Base-by-base conservation (phyloP, 192 early-diverging fungal species). In the Phlyctochytrium arcticum region DNA sequence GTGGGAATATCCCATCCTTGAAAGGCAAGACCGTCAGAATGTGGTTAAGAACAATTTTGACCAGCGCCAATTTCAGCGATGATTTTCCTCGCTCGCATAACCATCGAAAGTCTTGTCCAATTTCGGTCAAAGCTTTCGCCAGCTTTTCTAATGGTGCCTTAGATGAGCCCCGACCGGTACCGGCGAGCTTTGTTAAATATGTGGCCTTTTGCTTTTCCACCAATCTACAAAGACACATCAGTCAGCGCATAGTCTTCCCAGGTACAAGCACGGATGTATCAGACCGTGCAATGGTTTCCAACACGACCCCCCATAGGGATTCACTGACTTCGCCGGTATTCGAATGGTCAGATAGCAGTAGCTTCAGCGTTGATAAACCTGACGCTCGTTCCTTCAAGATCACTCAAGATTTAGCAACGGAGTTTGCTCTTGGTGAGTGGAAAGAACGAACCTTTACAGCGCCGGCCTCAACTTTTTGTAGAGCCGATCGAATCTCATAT, bases 181-280 rank as follows among this genome's bases (percentile, higher is more conserved):
- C 12, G 35, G 48, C 1, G 9, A 8, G 8, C 48, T 47, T 21
- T 6, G 60, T n/a, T 55, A 26, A 9, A 55, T 26, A 27, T 21
- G 24, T 27, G 6, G 24, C 66, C 48, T 68, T 68, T 24, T 26
- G 53, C 54, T 66, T 66, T 27, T 66, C 53, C 4, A 66, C 53
- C 17, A 26, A 44, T 8, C 64, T 66, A 24, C 29, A 36, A 5
- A 17, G n/a, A n/a, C 32, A 36, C 3, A 57, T 36, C 7, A n/a
- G 17, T 51, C 2, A 51, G 0, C 19, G 26, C 1, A 27, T n/a
- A 23, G 17, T 12, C 10, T 15, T 12, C 10, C 26, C 50, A 12
- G 19, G 12, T 24, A 51, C 50, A 51, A 57, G 55, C 17, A 9
- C 33, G 2, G 55, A 12, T 0, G 2, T n/a, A n/a, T n/a, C n/a